Conservation (phyloP, 2,329 filamentous ascomycete genomes). For the Alternaria viburni region DNA sequence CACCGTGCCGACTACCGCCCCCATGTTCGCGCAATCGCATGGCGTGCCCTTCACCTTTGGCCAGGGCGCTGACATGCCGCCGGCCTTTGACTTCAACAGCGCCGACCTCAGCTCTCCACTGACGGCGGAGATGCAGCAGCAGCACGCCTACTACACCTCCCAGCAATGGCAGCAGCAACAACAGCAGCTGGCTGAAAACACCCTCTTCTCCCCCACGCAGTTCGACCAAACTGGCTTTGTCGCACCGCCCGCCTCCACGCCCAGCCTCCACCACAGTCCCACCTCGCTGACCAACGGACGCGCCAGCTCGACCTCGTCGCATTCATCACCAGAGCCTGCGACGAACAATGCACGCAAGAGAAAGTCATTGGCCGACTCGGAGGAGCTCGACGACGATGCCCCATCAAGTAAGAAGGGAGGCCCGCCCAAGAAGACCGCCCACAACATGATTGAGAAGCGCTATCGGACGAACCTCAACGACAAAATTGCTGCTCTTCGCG, state of each 20-base stretch:
- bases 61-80: constrained; percentile 35
- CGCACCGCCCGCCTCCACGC: constrained; percentile 39
- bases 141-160: constrained; percentile 39
- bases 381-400: constrained; percentile 65
- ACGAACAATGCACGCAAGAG: constrained; percentile 42
- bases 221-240: constrained; percentile 35
- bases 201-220: constrained; percentile 36
- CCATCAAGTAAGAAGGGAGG: constrained; percentile 59
- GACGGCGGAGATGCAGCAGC: constrained; percentile 30
- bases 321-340: constrained; percentile 66
- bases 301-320: constrained; percentile 56
- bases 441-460: constrained; percentile 98
- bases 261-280: constrained; percentile 48
- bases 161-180: constrained; percentile 42
- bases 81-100: constrained; percentile 44
- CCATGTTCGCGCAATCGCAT: constrained; percentile 26
- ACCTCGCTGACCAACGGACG: constrained; percentile 41
- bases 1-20: constrained; percentile 30
- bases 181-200: constrained; percentile 27
- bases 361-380: constrained; percentile 57
- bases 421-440: constrained; percentile 84
- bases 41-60: constrained; percentile 44
- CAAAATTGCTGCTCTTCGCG: constrained; percentile 89
- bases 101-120: constrained; percentile 42
- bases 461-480: constrained; percentile 97